Percentiles rank a stretch among this genome's conserved stretches.
These are phyloP conservation scores for Diplodia sapinea DNA, from an alignment of 2,329 filamentous ascomycete species.

Conservation along the genomic window DNA sequence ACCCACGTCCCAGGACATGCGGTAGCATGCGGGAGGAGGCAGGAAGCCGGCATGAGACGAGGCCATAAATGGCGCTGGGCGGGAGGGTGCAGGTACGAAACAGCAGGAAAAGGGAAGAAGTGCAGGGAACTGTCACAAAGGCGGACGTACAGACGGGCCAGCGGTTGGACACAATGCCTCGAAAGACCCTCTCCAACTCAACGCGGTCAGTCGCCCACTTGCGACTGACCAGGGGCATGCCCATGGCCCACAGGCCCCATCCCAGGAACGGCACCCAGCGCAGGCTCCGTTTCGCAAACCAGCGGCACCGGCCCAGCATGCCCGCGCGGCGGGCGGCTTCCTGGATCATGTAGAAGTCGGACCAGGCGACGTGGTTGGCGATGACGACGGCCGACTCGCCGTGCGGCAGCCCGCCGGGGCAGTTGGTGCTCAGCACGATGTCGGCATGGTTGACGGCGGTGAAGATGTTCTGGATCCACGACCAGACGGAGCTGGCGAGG, in stretches of 20 bases:
- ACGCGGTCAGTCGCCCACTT: slow-evolving; percentile 63
- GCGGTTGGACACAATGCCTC: slow-evolving; percentile 57
- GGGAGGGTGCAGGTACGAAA: slow-evolving; percentile 8
- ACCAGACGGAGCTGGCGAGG: slow-evolving; percentile 63
- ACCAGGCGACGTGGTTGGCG: slow-evolving; percentile 66
- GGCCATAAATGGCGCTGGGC: slow-evolving; percentile 21
- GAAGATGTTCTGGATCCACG: slow-evolving; percentile 64
- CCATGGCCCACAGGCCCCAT: slow-evolving; percentile 69
- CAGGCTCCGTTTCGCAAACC: slow-evolving; percentile 67
- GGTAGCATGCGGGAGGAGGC: slow-evolving; percentile 6
- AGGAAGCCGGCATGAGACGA: not conserved
- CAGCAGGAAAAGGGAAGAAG: not conserved
- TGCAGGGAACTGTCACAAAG: slow-evolving; percentile 10
- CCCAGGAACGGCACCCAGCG: slow-evolving; percentile 65
- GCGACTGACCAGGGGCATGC: slow-evolving; percentile 67
- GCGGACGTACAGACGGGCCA: slow-evolving; percentile 64
- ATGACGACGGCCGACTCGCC: slow-evolving; percentile 67
- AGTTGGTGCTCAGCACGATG: slow-evolving; percentile 54
- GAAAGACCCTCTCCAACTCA: slow-evolving; percentile 64
- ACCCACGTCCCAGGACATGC: slow-evolving; percentile 6
- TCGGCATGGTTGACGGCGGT: slow-evolving; percentile 59
- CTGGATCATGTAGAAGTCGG: slow-evolving; percentile 70
- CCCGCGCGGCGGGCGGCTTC: slow-evolving; percentile 58
- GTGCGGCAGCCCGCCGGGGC: slow-evolving; percentile 52
- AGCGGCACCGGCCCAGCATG: slow-evolving; percentile 67